Base-by-base conservation (phyloP, 2,329 filamentous ascomycete species). In the Leptodontidium sp. region DNA sequence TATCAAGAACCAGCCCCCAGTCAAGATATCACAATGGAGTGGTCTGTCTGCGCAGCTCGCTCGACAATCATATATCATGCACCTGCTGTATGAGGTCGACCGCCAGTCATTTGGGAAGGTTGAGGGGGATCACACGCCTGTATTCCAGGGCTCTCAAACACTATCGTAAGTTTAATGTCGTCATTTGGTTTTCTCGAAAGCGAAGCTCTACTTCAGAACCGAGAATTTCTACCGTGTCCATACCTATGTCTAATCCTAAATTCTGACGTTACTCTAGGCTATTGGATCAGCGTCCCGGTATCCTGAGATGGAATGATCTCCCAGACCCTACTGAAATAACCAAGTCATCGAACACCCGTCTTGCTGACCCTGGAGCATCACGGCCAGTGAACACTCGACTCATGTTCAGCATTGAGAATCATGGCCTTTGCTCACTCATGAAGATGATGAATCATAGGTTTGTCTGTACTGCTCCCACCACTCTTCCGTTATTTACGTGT, bases 231-330 rank as follows among this genome's bases (percentile, higher is more conserved):
- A 26, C 58, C 3, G 21, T 32, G 29, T 32, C 29, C 32, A 35
- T 29, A 61, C 53, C 9, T 1, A 21, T 14, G 15, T 9, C 15
- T 57, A 1, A n/a, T n/a, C 2, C 6, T 32, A 57, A 15, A 17
- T 35, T 40, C 38, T 40, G 38, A 40, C 38, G 4, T 32, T 32
- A 4, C 38, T 6, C 7, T 8, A 66, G 71, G 17, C 64, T 84
- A 49, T 80, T 85, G 50, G 82, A 86, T 68, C 73, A 78, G 6
- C 76, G 79, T 0, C 79, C 80, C 0, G 87, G 86, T 21, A 82
- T 84, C 3, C 76, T 90, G 67, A 80, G 84, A 55, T 91, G 87
- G 86, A 84, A 81, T 6, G 88, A 90, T 71, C 82, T 90, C 14
- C 88, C 88, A 1, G 88, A 90, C 70, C 87, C 87, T 17, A 71